Conservation (phyloP, 306 rosid species). For the Cucurbita ficifolia region DNA sequence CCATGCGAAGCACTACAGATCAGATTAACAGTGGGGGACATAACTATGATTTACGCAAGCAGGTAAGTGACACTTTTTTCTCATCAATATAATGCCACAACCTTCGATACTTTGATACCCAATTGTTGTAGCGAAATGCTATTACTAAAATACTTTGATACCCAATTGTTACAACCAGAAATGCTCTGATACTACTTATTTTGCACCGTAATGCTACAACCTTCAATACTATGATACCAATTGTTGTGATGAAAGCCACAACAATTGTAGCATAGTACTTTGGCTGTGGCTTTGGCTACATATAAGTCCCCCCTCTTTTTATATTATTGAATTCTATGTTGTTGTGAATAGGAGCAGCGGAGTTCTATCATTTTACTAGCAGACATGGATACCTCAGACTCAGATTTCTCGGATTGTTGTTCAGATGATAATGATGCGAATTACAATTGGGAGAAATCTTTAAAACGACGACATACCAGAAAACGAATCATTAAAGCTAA, state of each 20-base stretch:
- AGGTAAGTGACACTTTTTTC: slow-evolving; percentile 23
- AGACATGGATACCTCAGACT: slow-evolving; percentile 73
- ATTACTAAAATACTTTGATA: no score
- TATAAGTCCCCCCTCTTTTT: neutral
- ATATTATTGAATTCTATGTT: neutral
- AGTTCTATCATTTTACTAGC: slow-evolving; percentile 35
- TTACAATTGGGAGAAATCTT: slow-evolving; percentile 30
- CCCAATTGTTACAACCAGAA: no score
- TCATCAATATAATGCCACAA: no score
- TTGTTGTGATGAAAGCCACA: no score
- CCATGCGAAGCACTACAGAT: slow-evolving; percentile 9
- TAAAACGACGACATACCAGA: slow-evolving; percentile 6
- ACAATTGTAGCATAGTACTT: no score
- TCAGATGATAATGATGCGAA: slow-evolving; percentile 20
- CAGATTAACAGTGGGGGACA: slow-evolving; percentile 20
- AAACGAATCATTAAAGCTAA: slow-evolving; percentile 27
- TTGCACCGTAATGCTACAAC: no score
- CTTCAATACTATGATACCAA: no score
- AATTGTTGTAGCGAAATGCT: no score
- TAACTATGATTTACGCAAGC: slow-evolving; percentile 42
- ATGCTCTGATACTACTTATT: no score
- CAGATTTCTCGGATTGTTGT: slow-evolving; percentile 37
- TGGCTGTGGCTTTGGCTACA: no score
- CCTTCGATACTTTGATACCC: no score
- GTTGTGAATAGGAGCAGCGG: slow-evolving; percentile 37